phyloP scores from a whole-genome alignment of 495 filamentous ascomycete genomes.

The Daldinia concentrica region DNA sequence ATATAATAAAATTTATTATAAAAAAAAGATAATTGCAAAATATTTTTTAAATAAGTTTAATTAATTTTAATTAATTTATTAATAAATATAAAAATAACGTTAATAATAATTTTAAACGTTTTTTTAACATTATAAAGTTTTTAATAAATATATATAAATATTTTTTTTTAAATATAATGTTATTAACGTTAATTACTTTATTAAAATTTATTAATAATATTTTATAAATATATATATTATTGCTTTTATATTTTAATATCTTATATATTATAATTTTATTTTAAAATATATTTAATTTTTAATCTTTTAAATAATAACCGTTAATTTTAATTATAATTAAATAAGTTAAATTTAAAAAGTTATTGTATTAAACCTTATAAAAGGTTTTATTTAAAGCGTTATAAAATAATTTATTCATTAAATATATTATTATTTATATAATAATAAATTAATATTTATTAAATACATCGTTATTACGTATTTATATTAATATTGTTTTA shows the following conservation, averaged over 20 bases:
- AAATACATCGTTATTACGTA: not conserved
- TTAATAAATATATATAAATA: not conserved
- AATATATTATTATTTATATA: not conserved
- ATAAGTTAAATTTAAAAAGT: not conserved
- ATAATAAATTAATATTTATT: not conserved
- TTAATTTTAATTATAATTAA: not conserved
- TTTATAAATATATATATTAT: not conserved
- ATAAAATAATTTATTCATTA: not conserved
- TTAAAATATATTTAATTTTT: not conserved
- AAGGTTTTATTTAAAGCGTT: not conserved
- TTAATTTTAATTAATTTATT: not conserved
- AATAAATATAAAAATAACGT: not conserved
- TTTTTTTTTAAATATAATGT: constrained; percentile 1
- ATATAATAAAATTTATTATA: not conserved
- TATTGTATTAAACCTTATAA: not conserved
- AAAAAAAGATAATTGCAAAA: not conserved
- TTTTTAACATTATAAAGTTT: not conserved
- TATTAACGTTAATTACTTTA: not conserved
- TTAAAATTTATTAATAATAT: not conserved
- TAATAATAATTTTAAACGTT: not conserved
- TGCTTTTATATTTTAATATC: not conserved
- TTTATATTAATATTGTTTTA: not conserved
- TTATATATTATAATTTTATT: not conserved
- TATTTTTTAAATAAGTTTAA: not conserved
- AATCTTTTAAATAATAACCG: constrained; percentile 1